These are phyloP conservation scores for Xerocomellus chrysenteron DNA, from an alignment of 768 basidiomycete genomes.

Conservation along the genomic window DNA sequence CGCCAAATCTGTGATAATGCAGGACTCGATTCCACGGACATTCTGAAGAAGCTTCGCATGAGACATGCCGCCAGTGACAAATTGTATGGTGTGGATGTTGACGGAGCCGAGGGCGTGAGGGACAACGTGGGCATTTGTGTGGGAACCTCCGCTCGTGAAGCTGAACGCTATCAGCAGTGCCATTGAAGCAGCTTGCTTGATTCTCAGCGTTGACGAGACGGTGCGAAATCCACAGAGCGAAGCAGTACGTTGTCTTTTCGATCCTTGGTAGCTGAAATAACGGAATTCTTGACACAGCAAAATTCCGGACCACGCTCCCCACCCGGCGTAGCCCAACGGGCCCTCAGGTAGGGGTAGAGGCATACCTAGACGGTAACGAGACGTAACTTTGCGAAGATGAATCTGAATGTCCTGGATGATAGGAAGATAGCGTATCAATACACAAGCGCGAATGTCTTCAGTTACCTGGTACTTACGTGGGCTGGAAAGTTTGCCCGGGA, in stretches of 20 bases:
- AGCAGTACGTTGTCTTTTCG: constrained; percentile 53
- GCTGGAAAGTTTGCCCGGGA: background rate
- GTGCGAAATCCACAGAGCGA: constrained; percentile 95
- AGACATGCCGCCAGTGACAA: constrained; percentile 84
- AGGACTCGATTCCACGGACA: constrained; percentile 94
- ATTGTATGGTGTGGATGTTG: constrained; percentile 96
- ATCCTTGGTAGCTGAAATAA: constrained; percentile 16
- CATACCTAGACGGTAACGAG: constrained; percentile 60
- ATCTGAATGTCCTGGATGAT: background rate
- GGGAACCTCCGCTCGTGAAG: constrained; percentile 97
- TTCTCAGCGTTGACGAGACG: constrained; percentile 96
- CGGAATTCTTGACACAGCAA: constrained; percentile 42
- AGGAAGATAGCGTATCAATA: constrained; percentile 21
- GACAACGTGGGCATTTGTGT: constrained; percentile 99
- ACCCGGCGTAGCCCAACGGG: constrained; percentile 86
- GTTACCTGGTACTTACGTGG: background rate
- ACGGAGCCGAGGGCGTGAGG: constrained; percentile 81
- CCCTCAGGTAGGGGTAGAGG: constrained; percentile 86
- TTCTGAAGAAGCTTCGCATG: constrained; percentile 97
- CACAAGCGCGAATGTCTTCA: constrained; percentile 5
- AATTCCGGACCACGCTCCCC: constrained; percentile 87
- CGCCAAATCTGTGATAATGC: constrained; percentile 99
- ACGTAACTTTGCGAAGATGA: constrained; percentile 13
- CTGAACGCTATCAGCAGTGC: constrained; percentile 94
- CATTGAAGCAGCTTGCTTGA: constrained; percentile 92